Evolutionary conservation across 2,329 filamentous ascomycete species (phyloP).

Genomic region (Botryotinia convoluta): DNA sequence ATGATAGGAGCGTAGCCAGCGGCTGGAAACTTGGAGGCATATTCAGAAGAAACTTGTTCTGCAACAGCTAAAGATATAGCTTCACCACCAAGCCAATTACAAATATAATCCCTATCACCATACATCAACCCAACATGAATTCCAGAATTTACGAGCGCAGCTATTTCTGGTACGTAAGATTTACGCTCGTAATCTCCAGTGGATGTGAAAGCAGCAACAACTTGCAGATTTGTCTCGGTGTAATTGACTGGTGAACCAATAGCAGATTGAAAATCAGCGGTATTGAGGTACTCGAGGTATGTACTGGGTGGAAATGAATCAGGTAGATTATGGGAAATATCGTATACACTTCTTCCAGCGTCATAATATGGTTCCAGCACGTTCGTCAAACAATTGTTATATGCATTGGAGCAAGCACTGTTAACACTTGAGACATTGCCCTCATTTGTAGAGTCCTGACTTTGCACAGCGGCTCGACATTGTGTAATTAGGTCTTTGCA

Average conservation of each 20-base stretch:
- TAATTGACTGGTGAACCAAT: slow-evolving; percentile 63
- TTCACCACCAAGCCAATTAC: slow-evolving; percentile 73
- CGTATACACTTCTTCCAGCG: slow-evolving; percentile 39
- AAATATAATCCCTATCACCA: slow-evolving; percentile 61
- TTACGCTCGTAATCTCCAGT: slow-evolving; percentile 63
- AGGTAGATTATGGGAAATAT: slow-evolving; percentile 39
- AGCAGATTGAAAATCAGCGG: slow-evolving; percentile 55
- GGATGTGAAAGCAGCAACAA: slow-evolving; percentile 47
- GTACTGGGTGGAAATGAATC: slow-evolving; percentile 63
- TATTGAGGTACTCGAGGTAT: slow-evolving; percentile 64
- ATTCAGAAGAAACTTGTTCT: slow-evolving; percentile 46
- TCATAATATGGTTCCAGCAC: slow-evolving; percentile 39
- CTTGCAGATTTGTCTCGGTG: slow-evolving; percentile 48
- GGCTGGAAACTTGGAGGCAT: slow-evolving; percentile 54
- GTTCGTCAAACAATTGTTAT: slow-evolving; percentile 38
- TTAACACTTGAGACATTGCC: slow-evolving; percentile 42
- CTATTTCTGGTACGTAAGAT: slow-evolving; percentile 57
- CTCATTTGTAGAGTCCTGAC: slow-evolving; percentile 43
- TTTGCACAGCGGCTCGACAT: slow-evolving; percentile 48
- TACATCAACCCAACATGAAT: slow-evolving; percentile 72
- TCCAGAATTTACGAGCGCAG: slow-evolving; percentile 57
- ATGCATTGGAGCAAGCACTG: slow-evolving; percentile 38
- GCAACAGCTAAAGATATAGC: slow-evolving; percentile 64
- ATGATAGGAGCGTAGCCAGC: slow-evolving; percentile 73
- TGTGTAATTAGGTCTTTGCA: slow-evolving; percentile 52